A percentile compares a stretch with the other conserved stretches of the same genome.
These are phyloP conservation scores for Papiliotrema laurentii DNA, from an alignment of 1,284 basidiomycete genomes.

Conservation along the genomic window DNA sequence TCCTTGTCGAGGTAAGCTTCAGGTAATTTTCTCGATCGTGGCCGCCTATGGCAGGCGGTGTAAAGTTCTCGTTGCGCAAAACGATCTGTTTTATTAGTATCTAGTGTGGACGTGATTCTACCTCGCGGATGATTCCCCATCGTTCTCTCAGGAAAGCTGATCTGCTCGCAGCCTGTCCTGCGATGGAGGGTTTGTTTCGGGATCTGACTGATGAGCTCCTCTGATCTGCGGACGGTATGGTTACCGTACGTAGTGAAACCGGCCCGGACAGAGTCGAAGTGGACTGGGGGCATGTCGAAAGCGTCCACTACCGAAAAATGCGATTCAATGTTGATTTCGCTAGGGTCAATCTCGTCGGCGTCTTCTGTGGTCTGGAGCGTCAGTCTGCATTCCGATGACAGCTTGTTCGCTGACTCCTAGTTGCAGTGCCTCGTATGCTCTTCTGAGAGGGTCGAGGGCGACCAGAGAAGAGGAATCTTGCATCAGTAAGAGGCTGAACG, in stretches of 20 bases:
- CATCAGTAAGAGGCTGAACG: background rate
- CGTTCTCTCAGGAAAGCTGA: conserved; percentile 72
- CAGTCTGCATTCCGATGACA: background rate
- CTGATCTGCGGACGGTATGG: background rate
- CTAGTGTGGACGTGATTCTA: conserved; percentile 5
- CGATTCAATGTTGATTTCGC: conserved; percentile 73
- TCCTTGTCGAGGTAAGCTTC: conserved; percentile 91
- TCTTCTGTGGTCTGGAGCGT: conserved; percentile 46
- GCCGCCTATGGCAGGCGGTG: conserved; percentile 84
- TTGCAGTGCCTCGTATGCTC: conserved; percentile 78
- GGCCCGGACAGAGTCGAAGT: conserved; percentile 72
- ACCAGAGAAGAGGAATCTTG: conserved; percentile 36
- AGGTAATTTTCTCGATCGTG: conserved; percentile 76
- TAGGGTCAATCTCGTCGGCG: conserved; percentile 52
- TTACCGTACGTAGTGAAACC: conserved; percentile 27
- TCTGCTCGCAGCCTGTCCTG: conserved; percentile 73
- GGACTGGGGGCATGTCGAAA: conserved; percentile 89
- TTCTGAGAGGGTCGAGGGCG: conserved; percentile 56
- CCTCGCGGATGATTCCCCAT: conserved; percentile 81
- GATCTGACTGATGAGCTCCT: conserved; percentile 38
- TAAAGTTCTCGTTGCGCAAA: conserved; percentile 90
- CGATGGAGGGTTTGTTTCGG: conserved; percentile 57
- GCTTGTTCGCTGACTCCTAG: conserved; percentile 53
- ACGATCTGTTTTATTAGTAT: conserved; percentile 52
- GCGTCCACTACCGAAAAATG: conserved; percentile 83